Percentiles rank a stretch among this genome's conserved stretches.
These are phyloP conservation scores for Diaporthe sp. DNA, from an alignment of 2,329 filamentous ascomycete species.

Conservation along the genomic window DNA sequence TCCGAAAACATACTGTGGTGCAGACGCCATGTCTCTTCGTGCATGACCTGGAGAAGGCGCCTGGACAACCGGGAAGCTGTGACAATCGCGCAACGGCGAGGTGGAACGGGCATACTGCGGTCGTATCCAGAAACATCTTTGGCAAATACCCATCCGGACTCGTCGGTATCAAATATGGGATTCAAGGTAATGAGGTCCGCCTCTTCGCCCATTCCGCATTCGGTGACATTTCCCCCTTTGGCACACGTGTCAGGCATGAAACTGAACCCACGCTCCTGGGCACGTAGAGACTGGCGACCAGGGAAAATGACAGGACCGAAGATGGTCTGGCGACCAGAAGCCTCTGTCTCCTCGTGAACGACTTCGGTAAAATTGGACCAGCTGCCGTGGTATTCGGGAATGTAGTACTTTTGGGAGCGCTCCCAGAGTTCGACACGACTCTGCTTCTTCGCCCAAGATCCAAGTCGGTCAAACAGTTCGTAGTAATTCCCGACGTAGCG, in stretches of 20 bases:
- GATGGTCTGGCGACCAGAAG: slow-evolving; percentile 66
- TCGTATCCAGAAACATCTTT: slow-evolving; percentile 80
- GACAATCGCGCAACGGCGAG: slow-evolving; percentile 78
- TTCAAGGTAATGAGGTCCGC: slow-evolving; percentile 84
- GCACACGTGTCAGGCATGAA: slow-evolving; percentile 68
- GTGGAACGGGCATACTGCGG: slow-evolving; percentile 63
- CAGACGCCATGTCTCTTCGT: slow-evolving; percentile 76
- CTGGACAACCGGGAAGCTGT: slow-evolving; percentile 77
- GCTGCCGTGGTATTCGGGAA: slow-evolving; percentile 75
- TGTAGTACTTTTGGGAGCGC: slow-evolving; percentile 81
- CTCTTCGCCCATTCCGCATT: slow-evolving; percentile 78
- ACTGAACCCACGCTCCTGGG: slow-evolving; percentile 65
- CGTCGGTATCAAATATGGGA: slow-evolving; percentile 78
- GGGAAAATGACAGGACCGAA: slow-evolving; percentile 75
- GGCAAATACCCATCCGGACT: slow-evolving; percentile 80
- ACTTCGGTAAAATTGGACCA: slow-evolving; percentile 80
- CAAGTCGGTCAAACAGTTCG: slow-evolving; percentile 78
- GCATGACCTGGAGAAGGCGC: slow-evolving; percentile 77
- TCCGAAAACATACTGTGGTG: slow-evolving; percentile 82
- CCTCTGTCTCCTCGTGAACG: slow-evolving; percentile 71
- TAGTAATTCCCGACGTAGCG: slow-evolving; percentile 76
- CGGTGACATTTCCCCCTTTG: slow-evolving; percentile 60
- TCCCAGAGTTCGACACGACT: slow-evolving; percentile 83
- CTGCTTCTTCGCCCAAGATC: slow-evolving; percentile 75
- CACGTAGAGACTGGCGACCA: slow-evolving; percentile 59